Evolutionary conservation across 2,329 filamentous ascomycete species (phyloP).

Genomic region (Talaromyces piceae): DNA sequence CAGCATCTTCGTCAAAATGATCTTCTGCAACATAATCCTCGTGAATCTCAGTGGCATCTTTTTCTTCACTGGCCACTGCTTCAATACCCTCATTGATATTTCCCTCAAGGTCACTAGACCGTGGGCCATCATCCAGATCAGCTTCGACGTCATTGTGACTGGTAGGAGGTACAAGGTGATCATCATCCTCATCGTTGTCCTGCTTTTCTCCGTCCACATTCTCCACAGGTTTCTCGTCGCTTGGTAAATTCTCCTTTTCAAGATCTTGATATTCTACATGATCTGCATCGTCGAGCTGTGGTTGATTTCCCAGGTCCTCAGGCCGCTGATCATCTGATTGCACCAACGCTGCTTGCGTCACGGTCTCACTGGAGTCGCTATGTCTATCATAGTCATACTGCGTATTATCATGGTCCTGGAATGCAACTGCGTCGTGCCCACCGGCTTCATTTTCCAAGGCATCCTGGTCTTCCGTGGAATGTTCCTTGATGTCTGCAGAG

Average conservation of each 20-base stretch:
- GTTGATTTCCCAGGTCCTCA: slow-evolving; percentile 3
- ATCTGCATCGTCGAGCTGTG: slow-evolving; percentile 3
- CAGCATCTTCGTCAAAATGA: slow-evolving; percentile 7
- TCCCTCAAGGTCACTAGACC: slow-evolving; percentile 1
- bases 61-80: background rate
- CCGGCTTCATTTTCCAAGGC: background rate
- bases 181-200: background rate
- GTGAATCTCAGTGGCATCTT: background rate
- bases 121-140: background rate
- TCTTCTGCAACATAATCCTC: background rate
- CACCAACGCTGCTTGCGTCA: slow-evolving; percentile 16
- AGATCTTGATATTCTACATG: slow-evolving; percentile 2
- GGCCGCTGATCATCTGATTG: slow-evolving; percentile 14
- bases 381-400: slow-evolving; percentile 23
- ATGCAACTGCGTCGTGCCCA: background rate
- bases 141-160: background rate
- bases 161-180: background rate
- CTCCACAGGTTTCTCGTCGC: background rate
- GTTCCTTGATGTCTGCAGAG: background rate
- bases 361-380: slow-evolving; percentile 24
- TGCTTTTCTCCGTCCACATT: background rate
- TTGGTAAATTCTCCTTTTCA: slow-evolving; percentile 1
- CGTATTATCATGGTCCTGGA: slow-evolving; percentile 12
- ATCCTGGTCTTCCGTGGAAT: slow-evolving; percentile 5
- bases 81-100: background rate